Conservation (phyloP, 2,329 filamentous ascomycete genomes). For the Rachicladosporium sp. region DNA sequence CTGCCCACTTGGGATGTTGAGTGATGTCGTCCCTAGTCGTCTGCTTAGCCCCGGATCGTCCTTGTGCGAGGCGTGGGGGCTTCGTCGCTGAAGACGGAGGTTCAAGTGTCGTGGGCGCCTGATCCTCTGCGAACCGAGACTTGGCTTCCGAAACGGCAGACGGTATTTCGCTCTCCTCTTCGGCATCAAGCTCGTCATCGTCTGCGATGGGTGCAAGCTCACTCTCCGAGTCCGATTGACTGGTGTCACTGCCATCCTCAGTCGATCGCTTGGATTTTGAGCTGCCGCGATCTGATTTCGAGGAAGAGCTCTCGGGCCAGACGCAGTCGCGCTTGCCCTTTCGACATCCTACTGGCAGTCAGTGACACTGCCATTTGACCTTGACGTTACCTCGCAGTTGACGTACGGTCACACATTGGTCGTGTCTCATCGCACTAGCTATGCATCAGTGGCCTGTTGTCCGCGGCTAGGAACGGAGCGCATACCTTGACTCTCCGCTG, state of each 20-base stretch:
- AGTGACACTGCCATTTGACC: constrained; percentile 4
- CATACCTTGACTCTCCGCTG: constrained; percentile 67
- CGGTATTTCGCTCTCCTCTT: constrained; percentile 12
- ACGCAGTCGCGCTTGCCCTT: constrained; percentile 86
- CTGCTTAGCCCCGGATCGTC: constrained; percentile 12
- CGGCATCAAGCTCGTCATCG: constrained; percentile 34
- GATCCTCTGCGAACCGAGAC: constrained; percentile 24
- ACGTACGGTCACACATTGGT: constrained; percentile 67
- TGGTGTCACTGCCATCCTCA: constrained; percentile 35
- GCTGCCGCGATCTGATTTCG: constrained; percentile 33
- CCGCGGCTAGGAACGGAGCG: not conserved
- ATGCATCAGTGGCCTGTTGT: constrained; percentile 10
- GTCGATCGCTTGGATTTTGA: constrained; percentile 33
- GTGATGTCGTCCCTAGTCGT: constrained; percentile 13
- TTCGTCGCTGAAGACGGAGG: constrained; percentile 27
- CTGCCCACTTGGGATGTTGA: constrained; percentile 16
- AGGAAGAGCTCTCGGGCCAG: constrained; percentile 61
- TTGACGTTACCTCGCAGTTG: not conserved
- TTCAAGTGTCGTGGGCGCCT: constrained; percentile 42
- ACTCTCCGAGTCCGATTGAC: constrained; percentile 38
- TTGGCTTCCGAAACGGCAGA: constrained; percentile 13
- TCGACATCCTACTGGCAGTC: constrained; percentile 52
- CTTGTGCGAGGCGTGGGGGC: constrained; percentile 9
- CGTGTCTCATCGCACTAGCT: constrained; percentile 75
- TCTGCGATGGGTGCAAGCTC: constrained; percentile 33